Conservation (phyloP, 176 grass and related monocot species). For the Hordeum vulgare region MorexV3_pseudomolecules_assembly NC_058524.1:549245888-549246387, state of each 20-base stretch:
- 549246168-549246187: no score
- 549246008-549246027: neutral
- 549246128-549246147: conserved; percentile 41
- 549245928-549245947: conserved; percentile 13
- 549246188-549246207: no score
- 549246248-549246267: no score
- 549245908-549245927: conserved; percentile 35
- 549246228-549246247: no score
- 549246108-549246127: conserved; percentile 40
- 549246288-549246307: no score
- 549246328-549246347: no score
- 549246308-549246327: no score
- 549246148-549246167: conserved; percentile 30
- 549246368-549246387: no score
- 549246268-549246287: no score
- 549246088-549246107: conserved; percentile 58
- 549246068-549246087: conserved; percentile 30
- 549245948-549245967: no score
- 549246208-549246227: no score
- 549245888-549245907: conserved; percentile 59
- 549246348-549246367: no score
- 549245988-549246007: neutral
- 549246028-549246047: neutral
- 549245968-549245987: conserved; percentile 47
- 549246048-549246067: neutral